A percentile compares a stretch with the other conserved stretches of the same genome.
Evolutionary conservation across 164 flowering plant genomes (phyloP).

Genomic region (Vitis vinifera): DNA sequence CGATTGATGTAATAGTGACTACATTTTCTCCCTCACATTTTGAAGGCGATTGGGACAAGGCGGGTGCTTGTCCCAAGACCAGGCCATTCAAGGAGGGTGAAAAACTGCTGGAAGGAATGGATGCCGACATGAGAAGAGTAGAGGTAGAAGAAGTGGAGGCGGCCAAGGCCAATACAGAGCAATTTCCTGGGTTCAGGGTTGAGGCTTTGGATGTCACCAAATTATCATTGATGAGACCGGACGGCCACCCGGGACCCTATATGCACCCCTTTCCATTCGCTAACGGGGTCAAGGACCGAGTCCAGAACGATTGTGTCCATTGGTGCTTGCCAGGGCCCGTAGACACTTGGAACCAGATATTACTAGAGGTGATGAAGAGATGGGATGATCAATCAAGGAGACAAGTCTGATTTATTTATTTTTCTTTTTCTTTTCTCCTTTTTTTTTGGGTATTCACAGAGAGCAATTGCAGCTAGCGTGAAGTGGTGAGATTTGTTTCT

Average conservation of each 20-base stretch:
- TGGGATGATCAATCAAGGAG: conserved; percentile 36
- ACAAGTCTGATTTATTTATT: conserved; percentile 6
- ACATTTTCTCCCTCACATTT: conserved; percentile 90
- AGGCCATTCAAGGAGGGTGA: conserved; percentile 62
- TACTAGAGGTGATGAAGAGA: conserved; percentile 61
- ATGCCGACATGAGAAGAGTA: conserved; percentile 63
- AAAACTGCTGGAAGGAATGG: conserved; percentile 62
- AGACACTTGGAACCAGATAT: conserved; percentile 91
- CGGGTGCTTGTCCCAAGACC: conserved; percentile 72
- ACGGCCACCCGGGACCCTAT: conserved; percentile 96
- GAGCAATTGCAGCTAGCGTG: background rate
- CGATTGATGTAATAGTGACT: conserved; percentile 50
- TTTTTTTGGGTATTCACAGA: no score
- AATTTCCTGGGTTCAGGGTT: conserved; percentile 28
- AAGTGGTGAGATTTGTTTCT: background rate
- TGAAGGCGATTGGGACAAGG: conserved; percentile 94
- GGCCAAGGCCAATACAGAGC: conserved; percentile 28
- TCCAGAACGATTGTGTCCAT: conserved; percentile 92
- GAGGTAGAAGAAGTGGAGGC: conserved; percentile 55
- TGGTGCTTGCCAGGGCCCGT: conserved; percentile 97
- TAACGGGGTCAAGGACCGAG: conserved; percentile 57
- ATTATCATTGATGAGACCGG: conserved; percentile 75
- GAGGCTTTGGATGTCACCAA: conserved; percentile 73
- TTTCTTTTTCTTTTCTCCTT: background rate
- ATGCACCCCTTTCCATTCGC: conserved; percentile 82